phyloP scores from a whole-genome alignment of 2,329 filamentous ascomycete species.

The Shiraia sp. region DNA sequence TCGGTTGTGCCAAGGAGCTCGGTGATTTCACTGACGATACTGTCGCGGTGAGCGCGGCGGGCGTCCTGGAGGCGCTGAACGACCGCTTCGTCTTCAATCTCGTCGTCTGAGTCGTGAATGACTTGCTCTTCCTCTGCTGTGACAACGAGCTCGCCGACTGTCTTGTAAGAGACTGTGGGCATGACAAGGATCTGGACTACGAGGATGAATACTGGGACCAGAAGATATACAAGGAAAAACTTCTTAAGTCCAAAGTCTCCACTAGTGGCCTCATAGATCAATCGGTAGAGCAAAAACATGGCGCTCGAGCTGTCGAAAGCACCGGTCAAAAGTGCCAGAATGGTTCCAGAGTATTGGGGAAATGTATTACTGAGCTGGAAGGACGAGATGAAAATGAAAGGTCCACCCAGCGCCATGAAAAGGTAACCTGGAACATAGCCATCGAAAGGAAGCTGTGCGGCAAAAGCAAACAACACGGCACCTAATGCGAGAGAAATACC shows the following conservation, averaged over 20 bases:
- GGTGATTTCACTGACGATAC: slow-evolving; percentile 71
- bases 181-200: slow-evolving; percentile 52
- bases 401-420: slow-evolving; percentile 54
- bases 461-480: slow-evolving; percentile 73
- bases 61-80: slow-evolving; percentile 56
- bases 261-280: slow-evolving; percentile 50
- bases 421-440: slow-evolving; percentile 59
- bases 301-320: slow-evolving; percentile 56
- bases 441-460: slow-evolving; percentile 68
- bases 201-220: slow-evolving; percentile 53
- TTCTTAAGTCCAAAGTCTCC: slow-evolving; percentile 50
- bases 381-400: slow-evolving; percentile 56
- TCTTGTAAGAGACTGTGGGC: slow-evolving; percentile 54
- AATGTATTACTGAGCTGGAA: slow-evolving; percentile 58
- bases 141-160: slow-evolving; percentile 76
- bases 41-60: slow-evolving; percentile 63
- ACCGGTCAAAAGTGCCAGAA: slow-evolving; percentile 55
- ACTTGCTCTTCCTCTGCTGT: slow-evolving; percentile 61
- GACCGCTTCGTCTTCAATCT: slow-evolving; percentile 54
- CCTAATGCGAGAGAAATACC: slow-evolving; percentile 70
- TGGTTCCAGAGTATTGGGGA: slow-evolving; percentile 54
- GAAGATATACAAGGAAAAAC: slow-evolving; percentile 55
- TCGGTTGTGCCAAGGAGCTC: slow-evolving; percentile 69
- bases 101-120: slow-evolving; percentile 60
- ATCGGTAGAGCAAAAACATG: slow-evolving; percentile 52